Evolutionary conservation across 2,329 filamentous ascomycete species (phyloP).

Genomic region (Lachnellula cervina): DNA sequence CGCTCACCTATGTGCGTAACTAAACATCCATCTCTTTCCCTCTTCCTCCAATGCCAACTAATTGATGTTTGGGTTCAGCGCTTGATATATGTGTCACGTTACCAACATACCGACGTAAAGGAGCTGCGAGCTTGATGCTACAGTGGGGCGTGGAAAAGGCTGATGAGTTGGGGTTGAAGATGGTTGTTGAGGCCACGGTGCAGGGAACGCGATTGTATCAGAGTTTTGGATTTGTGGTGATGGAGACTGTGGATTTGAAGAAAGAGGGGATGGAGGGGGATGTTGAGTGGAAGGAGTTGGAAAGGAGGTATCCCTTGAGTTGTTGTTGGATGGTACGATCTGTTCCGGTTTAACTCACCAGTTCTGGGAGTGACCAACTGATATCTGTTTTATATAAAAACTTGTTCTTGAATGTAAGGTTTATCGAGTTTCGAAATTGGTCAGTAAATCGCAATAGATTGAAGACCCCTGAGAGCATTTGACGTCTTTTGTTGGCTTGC

Average conservation of each 20-base stretch:
- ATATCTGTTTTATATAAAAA: background rate
- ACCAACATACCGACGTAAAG: background rate
- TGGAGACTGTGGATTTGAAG: background rate
- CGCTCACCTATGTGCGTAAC: background rate
- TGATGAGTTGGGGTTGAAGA: background rate
- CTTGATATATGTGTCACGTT: background rate
- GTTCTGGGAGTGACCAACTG: too few species aligned
- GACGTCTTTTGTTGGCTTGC: slow-evolving; percentile 42
- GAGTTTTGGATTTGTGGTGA: background rate
- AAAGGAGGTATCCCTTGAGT: background rate
- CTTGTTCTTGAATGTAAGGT: background rate
- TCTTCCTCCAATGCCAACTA: background rate
- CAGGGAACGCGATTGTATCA: background rate
- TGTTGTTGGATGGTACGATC: background rate
- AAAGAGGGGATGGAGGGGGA: background rate
- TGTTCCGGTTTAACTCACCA: background rate
- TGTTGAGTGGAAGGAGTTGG: background rate
- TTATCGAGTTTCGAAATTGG: background rate
- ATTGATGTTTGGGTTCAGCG: background rate
- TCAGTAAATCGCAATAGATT: slow-evolving; percentile 25
- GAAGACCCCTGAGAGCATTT: slow-evolving; percentile 36
- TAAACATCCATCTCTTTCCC: background rate
- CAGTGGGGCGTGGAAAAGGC: background rate
- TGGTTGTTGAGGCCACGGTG: background rate
- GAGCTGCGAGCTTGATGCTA: background rate